Percentiles rank a stretch among this genome's conserved stretches.
phyloP scores from a whole-genome alignment of 208 protist genomes.

The Naegleria lovaniensis region DNA sequence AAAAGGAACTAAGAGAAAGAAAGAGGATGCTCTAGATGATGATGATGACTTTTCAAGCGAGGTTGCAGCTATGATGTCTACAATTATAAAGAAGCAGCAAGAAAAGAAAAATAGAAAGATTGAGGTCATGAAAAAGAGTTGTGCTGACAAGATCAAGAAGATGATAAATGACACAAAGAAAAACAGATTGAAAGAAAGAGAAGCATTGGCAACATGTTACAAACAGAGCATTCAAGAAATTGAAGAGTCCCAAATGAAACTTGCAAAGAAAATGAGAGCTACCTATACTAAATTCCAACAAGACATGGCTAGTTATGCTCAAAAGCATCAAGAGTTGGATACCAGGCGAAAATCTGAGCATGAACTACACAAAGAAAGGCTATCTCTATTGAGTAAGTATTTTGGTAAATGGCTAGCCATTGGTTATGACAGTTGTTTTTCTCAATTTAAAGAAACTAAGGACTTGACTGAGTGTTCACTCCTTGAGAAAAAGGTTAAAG shows the following conservation, averaged over 20 bases:
- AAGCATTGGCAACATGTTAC: background rate
- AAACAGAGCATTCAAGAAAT: background rate
- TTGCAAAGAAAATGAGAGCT: background rate
- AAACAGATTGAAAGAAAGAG: background rate
- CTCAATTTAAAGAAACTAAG: background rate
- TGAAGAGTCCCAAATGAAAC: background rate
- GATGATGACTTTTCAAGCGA: background rate
- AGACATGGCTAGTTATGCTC: background rate
- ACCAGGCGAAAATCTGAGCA: background rate
- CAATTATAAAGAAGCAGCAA: background rate
- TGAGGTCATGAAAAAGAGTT: background rate
- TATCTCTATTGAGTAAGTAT: background rate
- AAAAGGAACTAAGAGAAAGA: background rate
- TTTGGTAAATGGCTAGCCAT: too few relatives aligned
- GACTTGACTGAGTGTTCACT: background rate
- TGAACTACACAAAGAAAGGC: background rate
- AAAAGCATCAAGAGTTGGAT: background rate
- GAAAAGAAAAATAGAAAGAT: background rate
- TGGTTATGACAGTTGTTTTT: too few relatives aligned
- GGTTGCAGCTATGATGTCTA: background rate
- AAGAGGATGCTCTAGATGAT: background rate
- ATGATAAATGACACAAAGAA: background rate
- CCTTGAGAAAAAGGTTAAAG: background rate
- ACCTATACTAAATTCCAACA: background rate
- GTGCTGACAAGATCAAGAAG: background rate